A percentile compares a stretch with the other conserved stretches of the same genome.
Conservation (phyloP, 805 yeast species). For the Sungouiozyma ichnusensis region DNA sequence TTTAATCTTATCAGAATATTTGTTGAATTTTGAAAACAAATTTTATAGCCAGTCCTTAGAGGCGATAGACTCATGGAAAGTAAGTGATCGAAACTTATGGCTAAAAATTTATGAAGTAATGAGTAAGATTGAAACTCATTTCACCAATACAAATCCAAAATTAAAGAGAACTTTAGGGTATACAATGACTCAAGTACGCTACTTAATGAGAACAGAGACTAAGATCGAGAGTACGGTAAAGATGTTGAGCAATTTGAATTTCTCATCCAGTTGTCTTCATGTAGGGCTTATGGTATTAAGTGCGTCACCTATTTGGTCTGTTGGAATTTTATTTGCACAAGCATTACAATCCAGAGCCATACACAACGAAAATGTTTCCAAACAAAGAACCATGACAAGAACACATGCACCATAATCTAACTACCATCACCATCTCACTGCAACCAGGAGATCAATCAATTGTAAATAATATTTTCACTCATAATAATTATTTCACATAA, state of each 20-base stretch:
- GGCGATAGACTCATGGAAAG: constrained; percentile 21
- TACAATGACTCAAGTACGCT: constrained; percentile 2
- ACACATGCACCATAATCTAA: background rate
- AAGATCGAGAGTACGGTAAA: constrained; percentile 35
- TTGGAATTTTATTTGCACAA: constrained; percentile 66
- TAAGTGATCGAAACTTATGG: constrained; percentile 54
- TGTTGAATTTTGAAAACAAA: constrained; percentile 33
- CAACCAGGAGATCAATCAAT: too few species aligned
- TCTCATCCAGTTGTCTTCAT: constrained; percentile 46
- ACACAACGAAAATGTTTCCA: constrained; percentile 12
- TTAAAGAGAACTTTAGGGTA: background rate
- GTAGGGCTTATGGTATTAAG: constrained; percentile 66
- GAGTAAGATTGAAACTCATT: constrained; percentile 47
- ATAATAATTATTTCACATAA: too few species aligned
- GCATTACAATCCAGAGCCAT: constrained; percentile 59
- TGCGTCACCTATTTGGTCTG: constrained; percentile 81
- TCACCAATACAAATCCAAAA: constrained; percentile 31
- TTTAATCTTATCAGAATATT: constrained; percentile 51
- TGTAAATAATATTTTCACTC: too few species aligned
- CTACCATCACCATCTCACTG: too few species aligned
- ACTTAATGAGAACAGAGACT: constrained; percentile 31
- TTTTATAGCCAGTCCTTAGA: background rate
- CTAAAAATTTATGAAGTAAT: constrained; percentile 49
- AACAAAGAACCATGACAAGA: background rate
- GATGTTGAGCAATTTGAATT: constrained; percentile 38